These are phyloP conservation scores for Rutstroemia sydowiana DNA, from an alignment of 2,329 filamentous ascomycete genomes.

Conservation along the genomic window DNA sequence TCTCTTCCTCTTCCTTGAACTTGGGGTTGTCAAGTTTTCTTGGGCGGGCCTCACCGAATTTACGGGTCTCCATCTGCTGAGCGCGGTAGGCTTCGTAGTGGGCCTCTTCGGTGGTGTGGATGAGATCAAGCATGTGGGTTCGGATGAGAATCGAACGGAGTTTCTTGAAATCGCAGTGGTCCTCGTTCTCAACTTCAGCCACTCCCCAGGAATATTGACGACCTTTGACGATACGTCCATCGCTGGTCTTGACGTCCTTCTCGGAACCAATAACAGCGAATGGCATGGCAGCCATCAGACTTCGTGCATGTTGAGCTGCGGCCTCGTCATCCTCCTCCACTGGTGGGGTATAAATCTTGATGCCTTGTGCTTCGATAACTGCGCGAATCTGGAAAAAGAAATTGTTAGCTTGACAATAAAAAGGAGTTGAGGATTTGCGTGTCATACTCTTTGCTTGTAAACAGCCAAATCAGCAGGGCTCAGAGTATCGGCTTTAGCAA, in stretches of 20 bases:
- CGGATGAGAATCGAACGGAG: conserved; percentile 97
- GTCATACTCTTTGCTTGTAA: conserved; percentile 87
- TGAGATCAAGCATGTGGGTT: conserved; percentile 98
- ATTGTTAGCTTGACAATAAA: conserved; percentile 25
- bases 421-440: not conserved
- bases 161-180: conserved; percentile 99
- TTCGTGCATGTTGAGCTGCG: conserved; percentile 88
- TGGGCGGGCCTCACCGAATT: conserved; percentile 95
- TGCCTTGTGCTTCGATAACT: conserved; percentile 95
- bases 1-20: conserved; percentile 99
- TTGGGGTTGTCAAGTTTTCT: conserved; percentile 99
- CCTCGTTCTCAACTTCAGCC: conserved; percentile 98
- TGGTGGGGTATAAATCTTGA: conserved; percentile 98
- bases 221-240: conserved; percentile 96
- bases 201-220: conserved; percentile 99
- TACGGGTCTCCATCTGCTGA: conserved; percentile 99
- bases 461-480: conserved; percentile 84
- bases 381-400: conserved; percentile 63
- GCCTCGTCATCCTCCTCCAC: conserved; percentile 97
- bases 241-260: conserved; percentile 95
- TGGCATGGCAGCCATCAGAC: conserved; percentile 93
- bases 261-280: conserved; percentile 98
- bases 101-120: conserved; percentile 98
- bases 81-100: conserved; percentile 99
- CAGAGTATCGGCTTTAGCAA: conserved; percentile 97